Evolutionary conservation across 2,329 filamentous ascomycete genomes (phyloP), one percentile per base, ranked within the genome.

Genomic region (Colletotrichum musicola): DNA sequence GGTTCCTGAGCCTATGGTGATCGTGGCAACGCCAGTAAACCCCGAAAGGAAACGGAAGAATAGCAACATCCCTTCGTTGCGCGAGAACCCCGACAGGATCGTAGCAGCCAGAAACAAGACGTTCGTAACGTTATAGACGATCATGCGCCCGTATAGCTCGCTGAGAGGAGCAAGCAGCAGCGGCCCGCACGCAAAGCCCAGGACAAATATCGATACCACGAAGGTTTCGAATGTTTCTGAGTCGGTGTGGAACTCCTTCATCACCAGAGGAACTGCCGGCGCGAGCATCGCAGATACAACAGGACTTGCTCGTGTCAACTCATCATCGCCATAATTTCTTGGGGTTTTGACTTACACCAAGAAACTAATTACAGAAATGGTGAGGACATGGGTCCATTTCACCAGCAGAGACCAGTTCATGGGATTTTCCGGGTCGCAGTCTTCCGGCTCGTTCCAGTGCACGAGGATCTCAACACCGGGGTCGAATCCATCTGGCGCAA

Each of bases 41-140:
- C 91, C 92, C 5, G 86, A 84, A 1, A 92, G 72, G 71, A 92
- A 86, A 2, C 90, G 86, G 72, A 91, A 89, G 5, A 79, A 82
- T 54, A 90, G 83, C 35, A 91, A 81, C 61, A 83, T 76, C n/a
- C 76, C 78, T 18, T 88, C 74, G 13, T 79, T 81, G 0, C 83
- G 82, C 1, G 85, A 82, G 22, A 86, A 75, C 0, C 87, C 87
- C 72, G 85, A 86, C 14, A 79, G 86, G 12, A 83, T 72, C 18
- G 75, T 81, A 40, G 79, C 81, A 13, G 64, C 72, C 25, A 79
- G 65, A 70, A 77, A 81, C 22, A 77, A 51, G 25, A 77, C 54
- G 44, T 77, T 79, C 67, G 76, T 79, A 40, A 74, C 62, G 60
- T 81, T 75, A 69, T 84, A 83, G 20, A 85, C 71, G 25, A 72